Conservation (phyloP, 352 stramenopile genomes). For the Pythium aristosporum region DNA sequence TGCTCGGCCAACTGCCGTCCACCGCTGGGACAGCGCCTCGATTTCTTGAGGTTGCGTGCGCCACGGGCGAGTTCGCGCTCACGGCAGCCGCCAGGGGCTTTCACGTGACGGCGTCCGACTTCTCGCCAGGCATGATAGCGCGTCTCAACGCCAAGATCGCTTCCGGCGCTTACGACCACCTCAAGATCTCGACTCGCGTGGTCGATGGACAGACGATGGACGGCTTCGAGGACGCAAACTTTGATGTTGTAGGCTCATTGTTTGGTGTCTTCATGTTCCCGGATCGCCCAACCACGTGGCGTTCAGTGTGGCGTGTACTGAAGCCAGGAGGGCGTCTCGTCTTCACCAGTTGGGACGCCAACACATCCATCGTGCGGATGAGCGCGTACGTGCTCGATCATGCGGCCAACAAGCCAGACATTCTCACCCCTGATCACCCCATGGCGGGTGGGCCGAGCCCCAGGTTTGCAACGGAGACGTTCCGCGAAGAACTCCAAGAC, state of each 20-base stretch:
- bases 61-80: conserved; percentile 13
- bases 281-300: conserved; percentile 15
- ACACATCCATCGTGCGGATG: conserved; percentile 15
- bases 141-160: conserved; percentile 14
- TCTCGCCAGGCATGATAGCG: conserved; percentile 15
- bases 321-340: conserved; percentile 13
- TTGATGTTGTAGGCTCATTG: conserved; percentile 21
- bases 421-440: too few relatives aligned
- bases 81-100: conserved; percentile 11
- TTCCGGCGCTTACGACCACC: background rate
- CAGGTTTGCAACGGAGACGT: conserved; percentile 4
- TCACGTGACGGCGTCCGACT: conserved; percentile 20
- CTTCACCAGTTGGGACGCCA: conserved; percentile 20
- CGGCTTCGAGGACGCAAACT: conserved; percentile 11
- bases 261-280: conserved; percentile 26
- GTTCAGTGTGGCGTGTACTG: conserved; percentile 18
- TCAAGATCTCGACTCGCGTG: background rate
- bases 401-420: background rate
- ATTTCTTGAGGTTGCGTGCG: conserved; percentile 23
- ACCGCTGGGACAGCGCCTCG: conserved; percentile 56
- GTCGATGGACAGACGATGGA: conserved; percentile 24
- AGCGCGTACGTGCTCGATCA: conserved; percentile 8
- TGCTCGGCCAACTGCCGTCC: conserved; percentile 34
- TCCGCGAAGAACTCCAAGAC: conserved; percentile 23
- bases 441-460: background rate